Evolutionary conservation across 805 yeast genomes (phyloP).

Genomic region (Lipomyces starkeyi): DNA sequence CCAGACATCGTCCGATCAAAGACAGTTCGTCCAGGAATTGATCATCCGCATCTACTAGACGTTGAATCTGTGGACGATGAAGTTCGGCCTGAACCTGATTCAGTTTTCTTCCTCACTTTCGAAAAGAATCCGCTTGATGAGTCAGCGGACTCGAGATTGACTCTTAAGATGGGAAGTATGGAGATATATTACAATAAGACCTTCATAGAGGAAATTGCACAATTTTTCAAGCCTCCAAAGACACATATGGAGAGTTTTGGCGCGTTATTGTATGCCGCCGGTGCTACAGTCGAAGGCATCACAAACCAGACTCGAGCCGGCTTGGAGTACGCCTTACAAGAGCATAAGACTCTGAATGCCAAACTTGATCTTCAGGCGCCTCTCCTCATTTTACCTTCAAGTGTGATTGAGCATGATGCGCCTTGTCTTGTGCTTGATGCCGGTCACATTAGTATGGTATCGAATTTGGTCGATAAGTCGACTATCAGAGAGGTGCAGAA

Average conservation of each 20-base stretch:
- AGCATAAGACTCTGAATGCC: slow-evolving; percentile 87
- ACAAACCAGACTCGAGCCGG: slow-evolving; percentile 91
- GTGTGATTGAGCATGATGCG: slow-evolving; percentile 76
- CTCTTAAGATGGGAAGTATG: slow-evolving; percentile 80
- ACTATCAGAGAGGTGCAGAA: slow-evolving; percentile 69
- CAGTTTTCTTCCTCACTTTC: slow-evolving; percentile 80
- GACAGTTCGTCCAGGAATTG: slow-evolving; percentile 17
- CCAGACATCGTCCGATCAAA: slow-evolving; percentile 88
- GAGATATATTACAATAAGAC: slow-evolving; percentile 87
- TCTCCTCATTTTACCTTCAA: slow-evolving; percentile 80
- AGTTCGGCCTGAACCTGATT: slow-evolving; percentile 46
- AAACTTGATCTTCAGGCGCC: slow-evolving; percentile 94
- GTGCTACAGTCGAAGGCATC: slow-evolving; percentile 89
- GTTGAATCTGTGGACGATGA: slow-evolving; percentile 17
- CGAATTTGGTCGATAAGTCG: slow-evolving; percentile 77
- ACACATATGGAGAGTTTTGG: slow-evolving; percentile 86
- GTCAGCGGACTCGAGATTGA: slow-evolving; percentile 77
- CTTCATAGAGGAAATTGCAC: slow-evolving; percentile 74
- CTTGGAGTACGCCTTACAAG: slow-evolving; percentile 88
- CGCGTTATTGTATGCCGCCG: slow-evolving; percentile 92
- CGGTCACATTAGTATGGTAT: slow-evolving; percentile 85
- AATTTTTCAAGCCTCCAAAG: slow-evolving; percentile 85
- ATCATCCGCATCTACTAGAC: slow-evolving; percentile 24
- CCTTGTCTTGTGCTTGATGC: slow-evolving; percentile 94
- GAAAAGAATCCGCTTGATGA: slow-evolving; percentile 87